A percentile compares a stretch with the other conserved stretches of the same genome.
Evolutionary conservation across 768 basidiomycete genomes (phyloP).

Genomic region (Suillus lakei): DNA sequence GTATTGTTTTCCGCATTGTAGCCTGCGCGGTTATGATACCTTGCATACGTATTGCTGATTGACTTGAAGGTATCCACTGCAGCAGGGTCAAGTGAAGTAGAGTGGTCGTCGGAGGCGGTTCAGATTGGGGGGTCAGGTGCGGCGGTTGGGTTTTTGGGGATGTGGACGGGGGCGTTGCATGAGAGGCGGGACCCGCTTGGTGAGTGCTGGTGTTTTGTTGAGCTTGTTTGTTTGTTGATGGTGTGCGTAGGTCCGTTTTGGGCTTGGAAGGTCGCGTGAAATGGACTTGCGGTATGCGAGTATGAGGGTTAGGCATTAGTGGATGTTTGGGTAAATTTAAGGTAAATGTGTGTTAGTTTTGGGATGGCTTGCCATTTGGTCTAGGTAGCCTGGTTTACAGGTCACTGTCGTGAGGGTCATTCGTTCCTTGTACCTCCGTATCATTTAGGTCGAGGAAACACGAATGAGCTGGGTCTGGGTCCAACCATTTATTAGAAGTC

Average conservation of each 20-base stretch:
- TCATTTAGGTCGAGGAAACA: background rate
- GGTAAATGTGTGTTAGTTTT: too few relatives aligned
- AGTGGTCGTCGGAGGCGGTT: constrained; percentile 61
- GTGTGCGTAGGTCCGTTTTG: constrained; percentile 43
- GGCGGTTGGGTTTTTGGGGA: constrained; percentile 55
- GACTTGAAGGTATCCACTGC: constrained; percentile 36
- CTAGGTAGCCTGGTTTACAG: background rate
- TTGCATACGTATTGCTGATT: background rate
- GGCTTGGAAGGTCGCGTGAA: constrained; percentile 46
- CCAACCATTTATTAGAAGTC: too few relatives aligned
- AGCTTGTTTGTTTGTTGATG: background rate
- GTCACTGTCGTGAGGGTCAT: background rate
- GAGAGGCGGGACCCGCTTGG: constrained; percentile 49
- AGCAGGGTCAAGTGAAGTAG: constrained; percentile 36
- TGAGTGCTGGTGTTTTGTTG: constrained; percentile 19
- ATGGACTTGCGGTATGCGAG: background rate
- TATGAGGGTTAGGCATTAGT: background rate
- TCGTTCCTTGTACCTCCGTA: background rate
- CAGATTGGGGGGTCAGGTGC: constrained; percentile 61
- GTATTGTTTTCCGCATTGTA: background rate
- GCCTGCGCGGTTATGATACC: background rate
- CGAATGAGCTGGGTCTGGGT: too few relatives aligned
- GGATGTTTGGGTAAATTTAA: too few relatives aligned
- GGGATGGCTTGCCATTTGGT: too few relatives aligned
- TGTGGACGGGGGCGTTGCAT: constrained; percentile 60